phyloP scores from a whole-genome alignment of 768 basidiomycete species.

The Trametes villosa region DNA sequence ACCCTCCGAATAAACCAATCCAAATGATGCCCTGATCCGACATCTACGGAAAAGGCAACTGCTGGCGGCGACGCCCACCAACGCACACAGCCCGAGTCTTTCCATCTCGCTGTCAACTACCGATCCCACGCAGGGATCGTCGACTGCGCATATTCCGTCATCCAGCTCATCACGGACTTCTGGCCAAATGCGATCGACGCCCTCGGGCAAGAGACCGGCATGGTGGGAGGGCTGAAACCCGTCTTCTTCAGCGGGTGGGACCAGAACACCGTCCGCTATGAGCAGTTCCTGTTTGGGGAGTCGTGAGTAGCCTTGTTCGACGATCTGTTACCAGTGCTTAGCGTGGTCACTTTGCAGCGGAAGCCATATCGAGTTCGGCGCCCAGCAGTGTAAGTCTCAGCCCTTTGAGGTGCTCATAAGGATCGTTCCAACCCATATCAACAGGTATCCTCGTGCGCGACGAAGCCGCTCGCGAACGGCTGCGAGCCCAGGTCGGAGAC shows the following conservation, averaged over 20 bases:
- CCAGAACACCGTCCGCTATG: constrained; percentile 44
- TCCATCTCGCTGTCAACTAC: constrained; percentile 68
- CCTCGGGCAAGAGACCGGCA: constrained; percentile 57
- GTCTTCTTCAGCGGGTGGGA: constrained; percentile 59
- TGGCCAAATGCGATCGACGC: constrained; percentile 70
- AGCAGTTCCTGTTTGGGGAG: constrained; percentile 60
- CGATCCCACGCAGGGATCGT: constrained; percentile 77
- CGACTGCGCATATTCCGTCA: constrained; percentile 66
- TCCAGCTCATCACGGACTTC: constrained; percentile 61
- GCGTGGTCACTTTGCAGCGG: constrained; percentile 37
- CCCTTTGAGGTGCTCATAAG: background rate
- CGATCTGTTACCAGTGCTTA: background rate
- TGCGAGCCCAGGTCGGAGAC: constrained; percentile 55
- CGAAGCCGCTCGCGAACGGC: constrained; percentile 49
- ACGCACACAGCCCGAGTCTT: constrained; percentile 40
- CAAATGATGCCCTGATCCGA: background rate
- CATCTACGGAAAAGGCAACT: background rate
- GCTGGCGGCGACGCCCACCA: background rate
- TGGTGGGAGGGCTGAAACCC: constrained; percentile 58
- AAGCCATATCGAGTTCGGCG: constrained; percentile 60
- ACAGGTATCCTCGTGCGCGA: constrained; percentile 74
- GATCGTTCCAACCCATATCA: background rate
- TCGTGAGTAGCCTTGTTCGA: constrained; percentile 40
- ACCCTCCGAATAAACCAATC: too few species aligned
- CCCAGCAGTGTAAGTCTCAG: constrained; percentile 59